Evolutionary conservation across 2,329 filamentous ascomycete genomes (phyloP).

Genomic region (Neofusicoccum kwambonambiense): DNA sequence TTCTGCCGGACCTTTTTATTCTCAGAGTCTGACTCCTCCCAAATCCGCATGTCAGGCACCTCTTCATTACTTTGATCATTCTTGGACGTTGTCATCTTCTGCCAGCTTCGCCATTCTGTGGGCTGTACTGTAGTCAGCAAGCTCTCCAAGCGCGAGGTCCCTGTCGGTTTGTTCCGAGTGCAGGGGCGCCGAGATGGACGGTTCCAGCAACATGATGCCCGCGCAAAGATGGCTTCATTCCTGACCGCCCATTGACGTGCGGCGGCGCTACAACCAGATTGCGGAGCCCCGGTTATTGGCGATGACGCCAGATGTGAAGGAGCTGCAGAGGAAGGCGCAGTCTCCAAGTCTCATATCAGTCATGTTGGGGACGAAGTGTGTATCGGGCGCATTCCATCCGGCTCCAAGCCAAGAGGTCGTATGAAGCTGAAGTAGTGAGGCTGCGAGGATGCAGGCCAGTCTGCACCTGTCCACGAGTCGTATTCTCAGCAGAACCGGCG

Average conservation of each 20-base stretch:
- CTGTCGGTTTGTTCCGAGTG: not conserved
- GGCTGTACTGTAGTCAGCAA: not conserved
- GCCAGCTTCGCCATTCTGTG: not conserved
- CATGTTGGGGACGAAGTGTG: not conserved
- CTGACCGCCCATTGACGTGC: not conserved
- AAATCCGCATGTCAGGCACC: not conserved
- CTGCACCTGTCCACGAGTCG: not conserved
- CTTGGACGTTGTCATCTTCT: not conserved
- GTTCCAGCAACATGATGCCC: not conserved
- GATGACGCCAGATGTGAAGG: not conserved
- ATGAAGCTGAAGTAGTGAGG: not conserved
- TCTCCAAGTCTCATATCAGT: not conserved
- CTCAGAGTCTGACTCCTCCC: not conserved
- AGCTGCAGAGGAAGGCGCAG: constrained; percentile 3
- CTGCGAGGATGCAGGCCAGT: too few species aligned
- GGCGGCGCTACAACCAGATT: not conserved
- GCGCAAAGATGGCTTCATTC: not conserved
- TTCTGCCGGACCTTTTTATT: not conserved
- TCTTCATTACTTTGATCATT: not conserved
- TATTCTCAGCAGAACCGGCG: not conserved
- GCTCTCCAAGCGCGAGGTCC: not conserved
- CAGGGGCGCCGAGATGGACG: not conserved
- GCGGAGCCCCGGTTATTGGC: not conserved
- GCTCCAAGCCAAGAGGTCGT: not conserved
- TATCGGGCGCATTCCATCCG: not conserved